Conservation (phyloP, 305 asterid genomes). For the Fraxinus sp. region DNA sequence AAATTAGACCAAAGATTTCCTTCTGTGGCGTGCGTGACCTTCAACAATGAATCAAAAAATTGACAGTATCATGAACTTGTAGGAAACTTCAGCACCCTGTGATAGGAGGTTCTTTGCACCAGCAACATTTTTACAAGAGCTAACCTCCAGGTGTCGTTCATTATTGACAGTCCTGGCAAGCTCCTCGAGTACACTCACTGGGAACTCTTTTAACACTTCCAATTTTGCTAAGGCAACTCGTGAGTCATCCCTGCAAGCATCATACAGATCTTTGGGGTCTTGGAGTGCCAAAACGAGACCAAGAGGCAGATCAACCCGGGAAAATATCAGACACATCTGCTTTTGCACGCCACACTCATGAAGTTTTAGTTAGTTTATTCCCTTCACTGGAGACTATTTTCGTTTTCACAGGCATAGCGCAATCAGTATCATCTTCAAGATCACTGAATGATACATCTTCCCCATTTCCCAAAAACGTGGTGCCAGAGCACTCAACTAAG, state of each 20-base stretch:
- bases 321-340: background rate
- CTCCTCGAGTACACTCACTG: conserved; percentile 3
- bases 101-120: conserved; percentile 13
- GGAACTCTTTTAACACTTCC: conserved; percentile 1
- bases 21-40: conserved; percentile 18
- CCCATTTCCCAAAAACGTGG: conserved; percentile 35
- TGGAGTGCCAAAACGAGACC: conserved; percentile 1
- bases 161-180: conserved; percentile 16
- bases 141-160: background rate
- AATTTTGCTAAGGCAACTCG: conserved; percentile 16
- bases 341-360: conserved; percentile 19
- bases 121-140: conserved; percentile 5
- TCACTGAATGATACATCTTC: conserved; percentile 97
- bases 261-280: background rate
- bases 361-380: conserved; percentile 23
- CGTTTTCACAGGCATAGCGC: conserved; percentile 47
- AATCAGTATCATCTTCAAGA: conserved; percentile 83
- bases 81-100: conserved; percentile 18
- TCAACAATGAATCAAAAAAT: background rate
- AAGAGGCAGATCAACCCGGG: conserved; percentile 5
- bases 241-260: conserved; percentile 10
- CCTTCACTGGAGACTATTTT: conserved; percentile 10
- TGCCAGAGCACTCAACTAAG: conserved; percentile 54
- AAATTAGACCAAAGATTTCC: conserved; percentile 20
- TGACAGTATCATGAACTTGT: background rate